These are phyloP conservation scores for Quercus dentata DNA, from an alignment of 306 rosid species.

Conservation along the genomic window DNA sequence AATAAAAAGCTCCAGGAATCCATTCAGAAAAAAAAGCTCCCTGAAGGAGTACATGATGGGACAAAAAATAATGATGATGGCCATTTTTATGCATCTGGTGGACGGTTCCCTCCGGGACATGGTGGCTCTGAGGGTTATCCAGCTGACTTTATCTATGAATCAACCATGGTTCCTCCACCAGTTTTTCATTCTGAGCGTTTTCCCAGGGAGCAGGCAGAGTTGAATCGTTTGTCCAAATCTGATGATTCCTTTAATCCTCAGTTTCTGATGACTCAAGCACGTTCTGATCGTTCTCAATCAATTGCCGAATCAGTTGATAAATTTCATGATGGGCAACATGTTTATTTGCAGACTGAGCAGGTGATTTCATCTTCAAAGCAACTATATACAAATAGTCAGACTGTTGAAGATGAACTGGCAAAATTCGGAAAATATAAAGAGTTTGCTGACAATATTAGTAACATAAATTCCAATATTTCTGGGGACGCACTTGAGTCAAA, in stretches of 20 bases:
- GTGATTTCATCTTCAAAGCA: conserved; percentile 28
- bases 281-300: conserved; percentile 38
- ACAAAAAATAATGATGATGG: conserved; percentile 23
- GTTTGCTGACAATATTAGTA: conserved; percentile 27
- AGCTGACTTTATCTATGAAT: conserved; percentile 40
- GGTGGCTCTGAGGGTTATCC: conserved; percentile 32
- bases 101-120: conserved; percentile 24
- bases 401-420: conserved; percentile 34
- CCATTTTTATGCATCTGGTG: conserved; percentile 14
- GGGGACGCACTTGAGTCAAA: conserved; percentile 27
- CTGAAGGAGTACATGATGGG: conserved; percentile 29
- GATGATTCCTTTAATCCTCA: conserved; percentile 56
- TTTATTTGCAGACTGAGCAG: conserved; percentile 26
- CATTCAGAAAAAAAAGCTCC: conserved; percentile 6
- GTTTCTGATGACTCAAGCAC: conserved; percentile 39
- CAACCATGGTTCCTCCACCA: conserved; percentile 44
- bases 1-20: conserved; percentile 33
- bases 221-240: conserved; percentile 58
- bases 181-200: conserved; percentile 50
- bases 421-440: conserved; percentile 17
- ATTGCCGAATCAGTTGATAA: conserved; percentile 31
- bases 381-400: conserved; percentile 17
- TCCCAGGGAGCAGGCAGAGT: conserved; percentile 63
- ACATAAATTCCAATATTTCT: conserved; percentile 20
- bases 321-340: conserved; percentile 33